Evolutionary conservation across 1,284 basidiomycete species (phyloP), one percentile per base, ranked within the genome.

Genomic region (Trametes sp.): DNA sequence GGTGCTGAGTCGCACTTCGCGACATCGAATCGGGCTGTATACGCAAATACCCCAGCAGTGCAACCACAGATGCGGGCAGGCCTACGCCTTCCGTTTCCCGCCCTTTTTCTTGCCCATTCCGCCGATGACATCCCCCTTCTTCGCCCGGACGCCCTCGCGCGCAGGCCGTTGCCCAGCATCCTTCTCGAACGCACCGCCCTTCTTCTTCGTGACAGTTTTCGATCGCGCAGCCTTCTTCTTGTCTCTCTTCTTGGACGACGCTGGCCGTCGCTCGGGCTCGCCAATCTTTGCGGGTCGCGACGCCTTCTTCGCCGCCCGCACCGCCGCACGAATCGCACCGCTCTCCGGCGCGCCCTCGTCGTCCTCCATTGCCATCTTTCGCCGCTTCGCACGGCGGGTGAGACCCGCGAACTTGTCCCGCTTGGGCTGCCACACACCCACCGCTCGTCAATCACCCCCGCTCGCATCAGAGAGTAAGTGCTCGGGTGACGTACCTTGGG

Each of bases 221-320:
- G 61, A 57, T 13, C 62, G 55, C 49, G 66, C 58, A 51, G 67
- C 69, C 53, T 71, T 72, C 54, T 70, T 69, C 57, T 69, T 70
- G 33, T 65, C 59, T 56, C 69, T 72, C 54, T 67, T 63, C 59
- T 67, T 69, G 21, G 60, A 60, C 52, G 54, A 57, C 29, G 60
- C 42, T 21, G 63, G 63, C 21, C 65, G 66, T 50, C 65, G 63
- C 62, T 76, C 75, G 29, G 72, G 74, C 57, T 78, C 74, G 48
- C 81, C 81, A 70, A 87, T 86, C 74, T 84, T 86, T 36, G 72
- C 76, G 1, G 89, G 89, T 67, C 85, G 84, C 28, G 80, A 76
- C 10, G 87, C 82, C 77, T 91, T 95, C 78, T 98, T 98, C 10
- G 93, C 94, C 13, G 86, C 86, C 54, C 95, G 90, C 66, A 97